phyloP scores from a whole-genome alignment of 345 rosid species.

The Eucalyptus pauciflora region DNA sequence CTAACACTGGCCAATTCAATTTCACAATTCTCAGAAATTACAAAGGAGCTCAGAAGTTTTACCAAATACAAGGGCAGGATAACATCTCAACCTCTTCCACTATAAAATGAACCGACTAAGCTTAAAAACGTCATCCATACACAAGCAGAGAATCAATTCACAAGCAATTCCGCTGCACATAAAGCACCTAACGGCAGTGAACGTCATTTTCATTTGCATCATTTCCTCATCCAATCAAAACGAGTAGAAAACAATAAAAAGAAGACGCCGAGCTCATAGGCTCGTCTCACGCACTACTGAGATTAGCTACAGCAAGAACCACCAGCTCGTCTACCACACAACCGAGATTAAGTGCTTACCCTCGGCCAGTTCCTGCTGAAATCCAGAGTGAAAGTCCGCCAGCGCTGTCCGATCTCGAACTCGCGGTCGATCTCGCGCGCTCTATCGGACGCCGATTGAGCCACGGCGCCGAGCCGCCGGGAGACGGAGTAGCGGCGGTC shows the following conservation, averaged over 20 bases:
- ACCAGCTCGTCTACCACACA: neutral
- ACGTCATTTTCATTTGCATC: neutral
- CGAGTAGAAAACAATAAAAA: neutral
- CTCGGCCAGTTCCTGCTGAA: constrained; percentile 73
- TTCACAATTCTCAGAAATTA: neutral
- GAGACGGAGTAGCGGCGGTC: constrained; percentile 76
- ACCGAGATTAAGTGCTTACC: constrained; percentile 23
- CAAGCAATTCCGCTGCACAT: neutral
- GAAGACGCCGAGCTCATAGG: neutral
- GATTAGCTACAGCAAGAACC: neutral
- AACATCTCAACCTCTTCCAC: neutral
- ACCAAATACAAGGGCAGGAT: neutral
- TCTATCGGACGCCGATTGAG: constrained; percentile 44
- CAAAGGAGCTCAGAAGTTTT: neutral
- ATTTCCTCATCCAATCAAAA: neutral
- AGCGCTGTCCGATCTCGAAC: constrained; percentile 45
- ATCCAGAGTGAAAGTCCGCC: constrained; percentile 57
- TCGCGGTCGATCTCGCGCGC: constrained; percentile 81
- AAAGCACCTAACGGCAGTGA: neutral
- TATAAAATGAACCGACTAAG: neutral
- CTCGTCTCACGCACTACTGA: neutral
- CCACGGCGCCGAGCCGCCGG: constrained; percentile 44
- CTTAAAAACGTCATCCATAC: neutral
- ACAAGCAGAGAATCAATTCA: neutral
- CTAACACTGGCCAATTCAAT: neutral